Base-by-base conservation (phyloP, 257 asterid genomes). In the Apocynum venetum region DNA sequence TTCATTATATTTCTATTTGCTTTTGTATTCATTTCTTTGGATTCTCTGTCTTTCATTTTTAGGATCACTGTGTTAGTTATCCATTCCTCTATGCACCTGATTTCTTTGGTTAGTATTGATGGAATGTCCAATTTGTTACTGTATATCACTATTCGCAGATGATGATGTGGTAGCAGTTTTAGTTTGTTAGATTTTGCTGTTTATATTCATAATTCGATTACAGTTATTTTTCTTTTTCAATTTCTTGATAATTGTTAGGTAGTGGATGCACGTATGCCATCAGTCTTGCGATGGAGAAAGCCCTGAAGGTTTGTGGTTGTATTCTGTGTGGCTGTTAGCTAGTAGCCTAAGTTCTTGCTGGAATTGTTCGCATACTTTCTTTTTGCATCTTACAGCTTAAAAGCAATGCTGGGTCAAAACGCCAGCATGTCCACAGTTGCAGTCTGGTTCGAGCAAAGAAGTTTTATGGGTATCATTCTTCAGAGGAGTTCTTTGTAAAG, bases 381-480 rank as follows among this genome's bases (percentile, higher is more conserved):
- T 66, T 75, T 71, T 52, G 83, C 82, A 74, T 81, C 61, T 60
- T 76, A 75, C 89, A 95, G 98, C 96, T 90, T 71, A 95, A 86
- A 83, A 91, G 92, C 80, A 93, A 81, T 84, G 86, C 89, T 77
- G 91, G 93, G 85, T 86, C 91, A 78, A 92, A 91, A 81, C 96
- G 94, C 60, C 98, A 95, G 86, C 98, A 95, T 82, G 93, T 95
- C 83, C 98, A 95, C 81, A 86, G 93, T 75, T 89, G 93, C 83
- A 86, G 87, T 81, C 86, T 92, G 83, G 98, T 95, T 68, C 90
- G 91, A 66, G 98, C 96, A 72, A 88, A 80, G 85, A 95, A 88
- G 89, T 91, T 95, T 78, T 95, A 95, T 76, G 98, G 98, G 67
- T 91, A 89, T 87, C 96, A 91, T 90, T 84, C 97, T 81, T 78